Conservation (phyloP, 371 early-diverging fungal species). For the Mortierella sp. region DNA sequence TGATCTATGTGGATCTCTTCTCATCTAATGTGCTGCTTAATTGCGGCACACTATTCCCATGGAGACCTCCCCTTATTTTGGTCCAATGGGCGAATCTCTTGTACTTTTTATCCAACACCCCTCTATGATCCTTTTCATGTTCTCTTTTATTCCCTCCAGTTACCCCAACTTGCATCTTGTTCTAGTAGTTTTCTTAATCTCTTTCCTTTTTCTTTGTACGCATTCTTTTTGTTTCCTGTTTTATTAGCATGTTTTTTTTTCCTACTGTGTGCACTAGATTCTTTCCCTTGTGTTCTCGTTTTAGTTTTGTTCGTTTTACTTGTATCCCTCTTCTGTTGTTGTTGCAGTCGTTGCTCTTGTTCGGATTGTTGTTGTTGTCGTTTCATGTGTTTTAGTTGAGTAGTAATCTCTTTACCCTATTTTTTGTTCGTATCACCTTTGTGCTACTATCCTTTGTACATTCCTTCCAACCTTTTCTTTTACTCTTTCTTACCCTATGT, state of each 20-base stretch:
- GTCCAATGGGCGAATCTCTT: background rate
- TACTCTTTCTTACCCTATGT: background rate
- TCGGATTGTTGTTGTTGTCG: background rate
- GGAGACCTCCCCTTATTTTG: background rate
- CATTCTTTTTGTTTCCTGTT: conserved; percentile 5
- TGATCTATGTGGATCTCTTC: background rate
- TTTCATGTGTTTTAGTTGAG: background rate
- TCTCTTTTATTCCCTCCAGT: background rate
- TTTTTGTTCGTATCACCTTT: conserved; percentile 12
- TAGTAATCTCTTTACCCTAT: background rate
- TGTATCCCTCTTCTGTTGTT: background rate
- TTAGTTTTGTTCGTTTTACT: background rate
- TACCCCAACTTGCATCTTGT: background rate
- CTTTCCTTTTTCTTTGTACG: background rate
- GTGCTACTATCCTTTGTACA: conserved; percentile 12
- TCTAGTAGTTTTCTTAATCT: conserved; percentile 8
- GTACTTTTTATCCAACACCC: background rate
- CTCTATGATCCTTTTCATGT: background rate
- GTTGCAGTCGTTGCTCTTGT: background rate
- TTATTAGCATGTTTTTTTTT: conserved; percentile 1
- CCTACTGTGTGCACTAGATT: background rate
- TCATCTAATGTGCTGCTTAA: background rate
- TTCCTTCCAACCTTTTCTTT: background rate
- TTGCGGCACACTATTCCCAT: background rate
- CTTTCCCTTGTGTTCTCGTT: background rate